A percentile compares a stretch with the other conserved stretches of the same genome.
Conservation (phyloP, 2,329 filamentous ascomycete species). For the Calonectria pauciramosa region DNA sequence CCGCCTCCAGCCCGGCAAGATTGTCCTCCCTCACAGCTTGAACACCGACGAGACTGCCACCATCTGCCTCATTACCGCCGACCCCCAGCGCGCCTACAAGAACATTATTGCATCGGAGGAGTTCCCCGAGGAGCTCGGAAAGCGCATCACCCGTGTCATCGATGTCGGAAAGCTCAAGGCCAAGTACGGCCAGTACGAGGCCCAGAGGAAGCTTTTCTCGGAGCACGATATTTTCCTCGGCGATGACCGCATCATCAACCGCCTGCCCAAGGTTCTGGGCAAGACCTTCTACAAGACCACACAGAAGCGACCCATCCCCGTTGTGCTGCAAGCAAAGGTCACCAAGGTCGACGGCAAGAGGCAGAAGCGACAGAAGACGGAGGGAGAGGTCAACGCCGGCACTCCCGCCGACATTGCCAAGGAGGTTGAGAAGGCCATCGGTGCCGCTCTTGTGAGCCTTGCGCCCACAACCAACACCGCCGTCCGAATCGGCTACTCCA, state of each 20-base stretch:
- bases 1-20: slow-evolving; percentile 86
- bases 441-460: slow-evolving; percentile 84
- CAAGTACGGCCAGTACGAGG: slow-evolving; percentile 92
- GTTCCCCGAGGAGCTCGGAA: slow-evolving; percentile 76
- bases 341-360: slow-evolving; percentile 72
- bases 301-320: slow-evolving; percentile 87
- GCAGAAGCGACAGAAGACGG: slow-evolving; percentile 65
- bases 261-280: slow-evolving; percentile 82
- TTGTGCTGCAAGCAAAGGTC: slow-evolving; percentile 75
- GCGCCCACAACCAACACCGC: slow-evolving; percentile 84
- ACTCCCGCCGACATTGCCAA: slow-evolving; percentile 77
- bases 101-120: slow-evolving; percentile 82
- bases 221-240: slow-evolving; percentile 96
- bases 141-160: slow-evolving; percentile 81
- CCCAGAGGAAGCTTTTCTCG: slow-evolving; percentile 82
- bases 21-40: slow-evolving; percentile 82
- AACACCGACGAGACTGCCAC: slow-evolving; percentile 74
- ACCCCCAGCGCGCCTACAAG: slow-evolving; percentile 89
- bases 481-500: slow-evolving; percentile 82
- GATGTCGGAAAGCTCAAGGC: slow-evolving; percentile 83
- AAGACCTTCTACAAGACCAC: slow-evolving; percentile 93
- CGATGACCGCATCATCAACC: slow-evolving; percentile 85
- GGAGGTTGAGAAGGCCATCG: slow-evolving; percentile 84
- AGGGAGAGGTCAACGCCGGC: slow-evolving; percentile 60
- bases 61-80: slow-evolving; percentile 89